A percentile compares a stretch with the other conserved stretches of the same genome.
Evolutionary conservation across 495 filamentous ascomycete genomes (phyloP).

Genomic region (Daldinia concentrica): DNA sequence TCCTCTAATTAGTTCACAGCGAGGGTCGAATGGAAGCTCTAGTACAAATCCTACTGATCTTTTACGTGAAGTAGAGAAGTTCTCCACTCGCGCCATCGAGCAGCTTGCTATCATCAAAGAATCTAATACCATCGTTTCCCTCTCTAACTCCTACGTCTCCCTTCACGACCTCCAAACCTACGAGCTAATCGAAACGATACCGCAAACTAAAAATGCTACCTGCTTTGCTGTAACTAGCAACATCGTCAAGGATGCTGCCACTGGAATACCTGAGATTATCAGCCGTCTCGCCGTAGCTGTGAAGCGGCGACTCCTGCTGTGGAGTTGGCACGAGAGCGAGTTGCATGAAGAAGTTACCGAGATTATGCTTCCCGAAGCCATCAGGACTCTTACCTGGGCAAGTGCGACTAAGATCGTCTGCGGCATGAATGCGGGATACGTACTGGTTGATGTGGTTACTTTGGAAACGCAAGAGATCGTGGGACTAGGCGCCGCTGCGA

Average conservation of each 20-base stretch:
- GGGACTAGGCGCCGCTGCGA: conserved; percentile 75
- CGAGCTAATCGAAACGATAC: conserved; percentile 74
- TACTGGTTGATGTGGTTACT: conserved; percentile 84
- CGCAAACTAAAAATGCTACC: conserved; percentile 84
- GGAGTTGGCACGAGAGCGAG: conserved; percentile 97
- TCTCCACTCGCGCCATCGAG: conserved; percentile 86
- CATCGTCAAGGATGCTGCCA: conserved; percentile 86
- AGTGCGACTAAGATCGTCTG: conserved; percentile 85
- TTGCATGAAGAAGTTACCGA: conserved; percentile 76
- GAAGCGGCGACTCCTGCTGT: conserved; percentile 87
- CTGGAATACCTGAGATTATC: conserved; percentile 88
- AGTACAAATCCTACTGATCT: conserved; percentile 76
- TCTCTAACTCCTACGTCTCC: conserved; percentile 86
- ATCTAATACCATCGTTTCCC: conserved; percentile 85
- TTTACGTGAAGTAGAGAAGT: conserved; percentile 90
- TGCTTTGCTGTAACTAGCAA: conserved; percentile 94
- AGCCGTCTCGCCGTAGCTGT: conserved; percentile 89
- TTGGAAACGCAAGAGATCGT: conserved; percentile 76
- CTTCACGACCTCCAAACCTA: conserved; percentile 90
- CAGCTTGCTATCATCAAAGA: conserved; percentile 96
- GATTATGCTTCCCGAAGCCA: conserved; percentile 77
- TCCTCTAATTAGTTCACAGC: conserved; percentile 21
- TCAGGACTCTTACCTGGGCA: conserved; percentile 89
- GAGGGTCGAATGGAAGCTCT: conserved; percentile 14
- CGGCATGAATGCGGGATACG: conserved; percentile 87